A percentile compares a stretch with the other conserved stretches of the same genome.
phyloP scores from a whole-genome alignment of 805 yeast species.

The Komagataella phaffii region DNA sequence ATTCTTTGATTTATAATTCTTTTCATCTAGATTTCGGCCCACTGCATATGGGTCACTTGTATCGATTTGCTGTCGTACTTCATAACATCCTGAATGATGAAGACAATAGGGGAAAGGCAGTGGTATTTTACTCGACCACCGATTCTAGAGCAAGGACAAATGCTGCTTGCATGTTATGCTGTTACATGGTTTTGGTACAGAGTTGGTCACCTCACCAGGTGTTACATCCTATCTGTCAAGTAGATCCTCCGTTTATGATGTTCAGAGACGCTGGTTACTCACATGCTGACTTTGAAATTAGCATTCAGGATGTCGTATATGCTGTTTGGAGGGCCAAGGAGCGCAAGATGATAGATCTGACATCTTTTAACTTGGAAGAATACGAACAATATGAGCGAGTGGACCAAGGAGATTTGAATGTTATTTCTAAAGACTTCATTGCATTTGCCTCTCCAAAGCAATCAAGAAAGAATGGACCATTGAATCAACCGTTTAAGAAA shows the following conservation, averaged over 20 bases:
- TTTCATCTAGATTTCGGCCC: conserved; percentile 97
- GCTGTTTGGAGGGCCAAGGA: conserved; percentile 98
- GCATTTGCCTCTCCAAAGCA: conserved; percentile 97
- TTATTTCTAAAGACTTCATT: conserved; percentile 81
- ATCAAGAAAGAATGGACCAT: conserved; percentile 29
- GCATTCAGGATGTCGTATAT: conserved; percentile 90
- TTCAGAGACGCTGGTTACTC: conserved; percentile 98
- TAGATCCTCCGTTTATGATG: conserved; percentile 86
- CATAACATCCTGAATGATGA: conserved; percentile 87
- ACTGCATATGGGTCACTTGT: conserved; percentile 80
- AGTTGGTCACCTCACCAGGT: conserved; percentile 99
- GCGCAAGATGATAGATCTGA: conserved; percentile 74
- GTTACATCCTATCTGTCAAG: conserved; percentile 83
- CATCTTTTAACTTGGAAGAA: conserved; percentile 80
- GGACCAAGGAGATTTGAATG: conserved; percentile 93
- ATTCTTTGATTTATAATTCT: conserved; percentile 83
- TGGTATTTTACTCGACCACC: conserved; percentile 79
- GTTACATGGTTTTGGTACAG: conserved; percentile 91
- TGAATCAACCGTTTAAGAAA: conserved; percentile 67
- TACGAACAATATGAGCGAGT: conserved; percentile 92
- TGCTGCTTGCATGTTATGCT: conserved; percentile 87
- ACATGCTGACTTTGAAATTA: conserved; percentile 83
- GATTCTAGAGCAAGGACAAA: conserved; percentile 77
- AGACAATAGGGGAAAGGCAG: conserved; percentile 73
- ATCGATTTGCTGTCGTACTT: conserved; percentile 87